Evolutionary conservation across 139 green algal genomes (phyloP), one percentile per base, ranked within the genome.

Genomic region (Picochlorum sp.): DNA sequence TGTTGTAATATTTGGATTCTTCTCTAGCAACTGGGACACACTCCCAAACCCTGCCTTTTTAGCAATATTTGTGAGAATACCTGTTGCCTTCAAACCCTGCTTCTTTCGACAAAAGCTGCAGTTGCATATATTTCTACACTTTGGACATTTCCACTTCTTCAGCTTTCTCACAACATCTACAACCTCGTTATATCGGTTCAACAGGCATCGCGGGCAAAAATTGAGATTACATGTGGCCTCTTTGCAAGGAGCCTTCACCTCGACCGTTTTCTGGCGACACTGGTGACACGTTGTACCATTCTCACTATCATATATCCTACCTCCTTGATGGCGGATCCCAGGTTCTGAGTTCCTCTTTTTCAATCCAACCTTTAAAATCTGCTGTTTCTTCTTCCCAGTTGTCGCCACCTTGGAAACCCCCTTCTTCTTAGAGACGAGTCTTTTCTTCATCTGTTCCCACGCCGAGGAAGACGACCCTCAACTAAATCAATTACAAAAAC

Each of bases 91-190:
- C 62, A 80, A 63, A n/a, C 79, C 79, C 10, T 30, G 10, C 52
- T 70, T 84, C 72, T 82, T 85, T n/a, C 79, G 58, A 73, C 79
- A 85, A 60, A 80, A 78, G 72, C 65, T 75, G 79, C 79, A 85
- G 60, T 83, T 85, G 73, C 79, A 85, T 10, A 67, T 21, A 24
- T 45, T 24, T 20, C 65, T 57, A 64, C 79, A 85, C 6, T 67
- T 66, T 4, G 79, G 79, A 69, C 79, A 85, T 45, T n/a, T 8
- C 79, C 79, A 85, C 14, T 57, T 23, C 1, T 18, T 28, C 10
- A 58, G 1, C 13, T 47, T 20, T 20, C 51, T 70, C n/a, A 77
- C 74, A 31, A 74, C 28, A 23, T 70, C 73, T 16, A 79, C 74
- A 6, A 51, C 9, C 44, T 75, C 57, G 4, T 69, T 63, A 41